Evolutionary conservation across 164 flowering plant species (phyloP).

Genomic region (Nymphaea thermarum): DNA sequence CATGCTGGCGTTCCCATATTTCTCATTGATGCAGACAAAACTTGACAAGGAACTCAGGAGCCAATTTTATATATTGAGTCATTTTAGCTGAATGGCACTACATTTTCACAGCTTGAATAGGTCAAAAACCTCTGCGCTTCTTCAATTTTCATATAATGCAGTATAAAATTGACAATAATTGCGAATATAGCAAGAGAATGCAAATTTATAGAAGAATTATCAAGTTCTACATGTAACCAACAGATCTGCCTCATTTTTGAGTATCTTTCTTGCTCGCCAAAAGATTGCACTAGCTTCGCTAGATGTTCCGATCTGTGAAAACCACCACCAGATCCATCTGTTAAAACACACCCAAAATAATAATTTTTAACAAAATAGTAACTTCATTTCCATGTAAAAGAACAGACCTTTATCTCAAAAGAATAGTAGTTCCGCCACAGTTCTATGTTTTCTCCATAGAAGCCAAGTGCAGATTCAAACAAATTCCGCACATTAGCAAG

Average conservation of each 20-base stretch:
- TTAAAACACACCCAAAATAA: background rate
- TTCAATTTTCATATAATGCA: too few species aligned
- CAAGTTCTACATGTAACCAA: conserved; percentile 1
- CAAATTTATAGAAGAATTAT: too few species aligned
- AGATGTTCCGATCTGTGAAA: conserved; percentile 49
- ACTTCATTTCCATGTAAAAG: background rate
- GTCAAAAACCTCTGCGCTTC: too few species aligned
- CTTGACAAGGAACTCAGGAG: too few species aligned
- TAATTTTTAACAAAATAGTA: background rate
- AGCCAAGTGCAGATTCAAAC: conserved; percentile 62
- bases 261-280: conserved; percentile 72
- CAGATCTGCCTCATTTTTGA: conserved; percentile 29
- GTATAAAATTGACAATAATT: too few species aligned
- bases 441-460: conserved; percentile 41
- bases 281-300: conserved; percentile 53
- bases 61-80: too few species aligned
- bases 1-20: too few species aligned
- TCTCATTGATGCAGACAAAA: too few species aligned
- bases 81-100: too few species aligned
- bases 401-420: conserved; percentile 62
- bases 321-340: background rate
- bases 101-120: too few species aligned
- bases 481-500: conserved; percentile 62
- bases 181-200: too few species aligned
- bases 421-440: conserved; percentile 68